A percentile compares a stretch with the other conserved stretches of the same genome.
Evolutionary conservation across 305 asterid species (phyloP).

Genomic region (Fraxinus greggii): DNA sequence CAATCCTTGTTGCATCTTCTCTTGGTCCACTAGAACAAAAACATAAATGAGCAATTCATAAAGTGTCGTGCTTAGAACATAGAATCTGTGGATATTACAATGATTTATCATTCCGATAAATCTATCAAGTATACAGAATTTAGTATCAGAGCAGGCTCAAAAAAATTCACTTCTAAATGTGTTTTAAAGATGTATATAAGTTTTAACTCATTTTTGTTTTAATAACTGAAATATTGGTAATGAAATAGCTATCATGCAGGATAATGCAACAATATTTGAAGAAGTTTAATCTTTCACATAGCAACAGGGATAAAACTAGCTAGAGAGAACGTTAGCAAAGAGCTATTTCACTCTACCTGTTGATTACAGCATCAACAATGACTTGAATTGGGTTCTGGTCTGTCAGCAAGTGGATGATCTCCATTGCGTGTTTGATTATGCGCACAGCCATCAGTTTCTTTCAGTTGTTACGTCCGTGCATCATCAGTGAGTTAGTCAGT

Average conservation of each 20-base stretch:
- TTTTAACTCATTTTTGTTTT: neutral
- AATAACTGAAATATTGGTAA: neutral
- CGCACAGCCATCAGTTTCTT: constrained; percentile 79
- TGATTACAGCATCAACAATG: constrained; percentile 53
- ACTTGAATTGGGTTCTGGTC: constrained; percentile 48
- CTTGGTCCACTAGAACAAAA: constrained; percentile 63
- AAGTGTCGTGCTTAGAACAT: neutral
- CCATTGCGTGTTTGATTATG: constrained; percentile 76
- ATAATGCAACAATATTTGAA: neutral
- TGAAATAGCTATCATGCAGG: neutral
- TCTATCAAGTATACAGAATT: neutral
- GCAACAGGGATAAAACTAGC: neutral
- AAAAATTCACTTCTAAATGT: neutral
- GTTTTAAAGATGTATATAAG: neutral
- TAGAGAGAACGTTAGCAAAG: neutral
- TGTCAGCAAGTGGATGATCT: constrained; percentile 70
- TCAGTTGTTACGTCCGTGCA: constrained; percentile 83
- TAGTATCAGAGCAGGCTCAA: neutral
- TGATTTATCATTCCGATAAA: neutral
- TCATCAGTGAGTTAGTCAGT: constrained; percentile 74
- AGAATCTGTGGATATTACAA: neutral
- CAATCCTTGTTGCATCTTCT: constrained; percentile 85
- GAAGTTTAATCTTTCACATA: neutral
- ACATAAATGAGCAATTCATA: neutral
- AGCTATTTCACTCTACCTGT: constrained; percentile 45